Percentiles rank a stretch among this genome's conserved stretches.
phyloP scores from a whole-genome alignment of 306 rosid species.

The Luffa aegyptiaca region DNA sequence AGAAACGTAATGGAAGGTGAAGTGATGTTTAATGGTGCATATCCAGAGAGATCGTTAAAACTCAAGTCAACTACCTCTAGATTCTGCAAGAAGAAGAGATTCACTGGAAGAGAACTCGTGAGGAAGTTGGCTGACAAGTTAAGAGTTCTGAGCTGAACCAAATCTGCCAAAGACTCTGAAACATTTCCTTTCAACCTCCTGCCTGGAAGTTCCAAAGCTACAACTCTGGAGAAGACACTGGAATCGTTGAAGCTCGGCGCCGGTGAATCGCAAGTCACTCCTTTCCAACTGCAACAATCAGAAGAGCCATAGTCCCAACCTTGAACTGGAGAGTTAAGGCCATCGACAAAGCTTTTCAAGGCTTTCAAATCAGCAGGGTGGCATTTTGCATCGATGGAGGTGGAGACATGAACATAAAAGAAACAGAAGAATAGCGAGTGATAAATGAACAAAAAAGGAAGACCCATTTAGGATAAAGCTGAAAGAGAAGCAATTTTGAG shows the following conservation, averaged over 20 bases:
- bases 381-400: not conserved
- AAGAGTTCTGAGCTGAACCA: conserved; percentile 28
- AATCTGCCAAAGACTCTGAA: conserved; percentile 21
- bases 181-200: conserved; percentile 20
- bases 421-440: not conserved
- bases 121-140: conserved; percentile 34
- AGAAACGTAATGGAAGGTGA: conserved; percentile 22
- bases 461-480: not conserved
- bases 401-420: not conserved
- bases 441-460: not conserved
- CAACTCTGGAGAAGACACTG: conserved; percentile 22
- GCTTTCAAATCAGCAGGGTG: conserved; percentile 6
- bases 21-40: conserved; percentile 7
- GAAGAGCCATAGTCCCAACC: conserved; percentile 6
- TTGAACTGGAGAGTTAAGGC: not conserved
- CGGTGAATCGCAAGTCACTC: conserved; percentile 19
- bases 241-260: not conserved
- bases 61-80: conserved; percentile 29
- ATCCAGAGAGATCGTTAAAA: conserved; percentile 22
- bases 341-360: not conserved
- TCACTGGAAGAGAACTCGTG: conserved; percentile 17
- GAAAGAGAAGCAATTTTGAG: not conserved
- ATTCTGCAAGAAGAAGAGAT: conserved; percentile 21
- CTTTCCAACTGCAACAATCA: conserved; percentile 34
- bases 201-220: conserved; percentile 21